These are phyloP conservation scores for Cercospora zeae-maydis DNA, from an alignment of 2,329 filamentous ascomycete genomes.

Conservation along the genomic window DNA sequence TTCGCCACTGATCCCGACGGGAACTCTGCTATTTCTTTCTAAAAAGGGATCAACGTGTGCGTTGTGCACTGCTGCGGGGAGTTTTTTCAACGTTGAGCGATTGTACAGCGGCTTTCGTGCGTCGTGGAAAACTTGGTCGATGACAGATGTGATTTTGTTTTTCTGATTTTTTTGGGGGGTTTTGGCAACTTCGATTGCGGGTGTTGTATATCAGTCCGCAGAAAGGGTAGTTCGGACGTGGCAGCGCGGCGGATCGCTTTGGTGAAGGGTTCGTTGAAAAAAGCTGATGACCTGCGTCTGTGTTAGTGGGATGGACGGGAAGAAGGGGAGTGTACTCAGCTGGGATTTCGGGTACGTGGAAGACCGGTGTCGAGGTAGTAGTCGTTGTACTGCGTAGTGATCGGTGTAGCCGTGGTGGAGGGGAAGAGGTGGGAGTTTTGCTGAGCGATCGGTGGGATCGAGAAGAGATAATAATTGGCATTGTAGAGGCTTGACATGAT, in stretches of 20 bases:
- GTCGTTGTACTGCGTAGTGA: conserved; percentile 1
- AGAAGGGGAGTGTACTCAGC: background rate
- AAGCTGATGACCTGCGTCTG: conserved; percentile 1
- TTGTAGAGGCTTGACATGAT: background rate
- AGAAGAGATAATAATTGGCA: background rate
- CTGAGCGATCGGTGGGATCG: background rate
- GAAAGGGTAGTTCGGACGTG: background rate
- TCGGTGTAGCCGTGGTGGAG: background rate
- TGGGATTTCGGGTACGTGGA: conserved; percentile 6
- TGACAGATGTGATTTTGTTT: too few relatives aligned
- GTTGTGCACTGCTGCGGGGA: background rate
- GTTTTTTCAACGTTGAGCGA: too few relatives aligned
- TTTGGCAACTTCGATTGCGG: background rate
- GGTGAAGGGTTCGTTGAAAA: background rate
- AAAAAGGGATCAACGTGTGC: background rate
- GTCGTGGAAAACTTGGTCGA: background rate
- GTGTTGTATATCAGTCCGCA: background rate
- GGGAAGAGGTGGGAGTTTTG: background rate
- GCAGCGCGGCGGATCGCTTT: background rate
- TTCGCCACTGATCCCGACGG: background rate
- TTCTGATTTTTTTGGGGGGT: too few relatives aligned
- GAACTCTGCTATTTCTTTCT: background rate
- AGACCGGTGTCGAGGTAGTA: conserved; percentile 6
- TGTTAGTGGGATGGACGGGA: background rate
- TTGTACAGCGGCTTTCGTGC: background rate